These are phyloP conservation scores for Echinochloa phyllopogon DNA, from an alignment of 176 grass and related monocot species.

Conservation along the genomic window DNA sequence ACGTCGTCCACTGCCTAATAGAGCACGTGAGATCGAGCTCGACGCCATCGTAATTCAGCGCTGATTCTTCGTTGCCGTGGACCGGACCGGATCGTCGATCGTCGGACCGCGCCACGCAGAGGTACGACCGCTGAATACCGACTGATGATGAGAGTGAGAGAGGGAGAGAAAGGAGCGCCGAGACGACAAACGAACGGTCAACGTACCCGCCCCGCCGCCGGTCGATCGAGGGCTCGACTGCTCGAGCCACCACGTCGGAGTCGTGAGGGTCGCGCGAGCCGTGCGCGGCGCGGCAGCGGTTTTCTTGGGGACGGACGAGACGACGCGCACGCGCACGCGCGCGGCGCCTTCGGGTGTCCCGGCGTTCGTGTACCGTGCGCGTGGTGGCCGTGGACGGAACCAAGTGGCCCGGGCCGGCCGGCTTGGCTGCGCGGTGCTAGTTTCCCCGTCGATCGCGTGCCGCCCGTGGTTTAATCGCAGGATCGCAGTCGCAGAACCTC, in stretches of 20 bases:
- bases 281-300: background rate
- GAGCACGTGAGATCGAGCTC: slow-evolving; percentile 35
- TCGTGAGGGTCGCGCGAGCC: no score
- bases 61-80: slow-evolving; percentile 30
- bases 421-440: background rate
- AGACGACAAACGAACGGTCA: background rate
- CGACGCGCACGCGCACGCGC: no score
- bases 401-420: background rate
- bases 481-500: background rate
- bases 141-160: no score
- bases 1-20: background rate
- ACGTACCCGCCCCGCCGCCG: background rate
- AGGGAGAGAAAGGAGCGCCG: no score
- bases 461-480: background rate
- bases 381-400: background rate
- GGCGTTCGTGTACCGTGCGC: background rate
- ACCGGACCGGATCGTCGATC: slow-evolving; percentile 8
- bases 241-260: no score
- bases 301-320: background rate
- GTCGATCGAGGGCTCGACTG: no score
- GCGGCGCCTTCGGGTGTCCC: background rate
- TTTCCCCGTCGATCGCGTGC: background rate
- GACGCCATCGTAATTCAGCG: background rate
- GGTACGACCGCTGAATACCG: slow-evolving; percentile 1
- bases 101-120: no score